Conservation (phyloP, 2,329 filamentous ascomycete species). For the Lachnellula cervina region DNA sequence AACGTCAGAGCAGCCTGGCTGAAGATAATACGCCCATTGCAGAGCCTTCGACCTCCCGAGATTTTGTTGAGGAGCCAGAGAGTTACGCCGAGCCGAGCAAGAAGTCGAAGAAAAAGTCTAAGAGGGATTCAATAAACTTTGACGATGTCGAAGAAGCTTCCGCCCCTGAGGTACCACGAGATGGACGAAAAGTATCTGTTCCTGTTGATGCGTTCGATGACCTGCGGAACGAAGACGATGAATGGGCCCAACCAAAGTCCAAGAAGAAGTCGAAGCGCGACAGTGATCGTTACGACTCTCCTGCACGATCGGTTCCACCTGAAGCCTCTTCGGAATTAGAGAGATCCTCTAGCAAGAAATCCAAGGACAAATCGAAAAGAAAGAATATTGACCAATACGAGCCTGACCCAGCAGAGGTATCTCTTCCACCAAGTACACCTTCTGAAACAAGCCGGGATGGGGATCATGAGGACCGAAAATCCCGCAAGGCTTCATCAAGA, state of each 20-base stretch:
- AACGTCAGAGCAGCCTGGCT: constrained; percentile 31
- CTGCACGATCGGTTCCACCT: constrained; percentile 12
- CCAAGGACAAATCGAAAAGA: constrained; percentile 23
- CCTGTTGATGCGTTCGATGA: constrained; percentile 31
- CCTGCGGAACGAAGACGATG: constrained; percentile 32
- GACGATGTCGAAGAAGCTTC: constrained; percentile 35
- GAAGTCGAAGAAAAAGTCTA: constrained; percentile 32
- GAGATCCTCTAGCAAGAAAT: constrained; percentile 20
- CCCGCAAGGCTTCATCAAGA: constrained; percentile 34
- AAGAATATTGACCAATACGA: constrained; percentile 21
- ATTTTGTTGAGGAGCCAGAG: constrained; percentile 28
- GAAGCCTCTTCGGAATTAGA: constrained; percentile 18
- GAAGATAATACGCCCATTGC: constrained; percentile 22
- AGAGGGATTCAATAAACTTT: constrained; percentile 27
- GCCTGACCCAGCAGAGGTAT: constrained; percentile 26
- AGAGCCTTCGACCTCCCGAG: constrained; percentile 12
- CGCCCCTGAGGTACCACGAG: constrained; percentile 14
- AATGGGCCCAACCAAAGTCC: constrained; percentile 35
- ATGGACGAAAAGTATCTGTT: constrained; percentile 20
- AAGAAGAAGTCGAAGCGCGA: constrained; percentile 37
- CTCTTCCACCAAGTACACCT: constrained; percentile 26
- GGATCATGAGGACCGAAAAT: constrained; percentile 33
- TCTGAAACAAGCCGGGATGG: constrained; percentile 26
- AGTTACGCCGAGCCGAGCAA: constrained; percentile 27
- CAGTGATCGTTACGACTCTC: constrained; percentile 25